A percentile compares a stretch with the other conserved stretches of the same genome.
These are phyloP conservation scores for Kurtzmaniella quercitrusa DNA, from an alignment of 1,139 yeast species.

Conservation along the genomic window DNA sequence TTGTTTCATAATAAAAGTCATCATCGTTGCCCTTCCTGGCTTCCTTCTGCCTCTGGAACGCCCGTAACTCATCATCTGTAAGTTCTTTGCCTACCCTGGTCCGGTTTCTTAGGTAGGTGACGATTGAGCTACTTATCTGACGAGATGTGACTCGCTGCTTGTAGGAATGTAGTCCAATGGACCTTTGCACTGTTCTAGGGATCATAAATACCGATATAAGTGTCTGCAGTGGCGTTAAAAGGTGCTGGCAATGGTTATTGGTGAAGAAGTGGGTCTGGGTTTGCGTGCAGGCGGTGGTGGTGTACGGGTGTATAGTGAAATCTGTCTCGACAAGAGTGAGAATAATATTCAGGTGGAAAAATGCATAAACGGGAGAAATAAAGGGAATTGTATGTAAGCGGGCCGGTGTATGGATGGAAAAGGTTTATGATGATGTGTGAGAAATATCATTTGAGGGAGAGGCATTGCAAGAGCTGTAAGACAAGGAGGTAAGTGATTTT, in stretches of 20 bases:
- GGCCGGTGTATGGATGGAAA: no score
- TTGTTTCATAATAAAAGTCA: conserved; percentile 28
- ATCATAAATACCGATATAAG: neutral
- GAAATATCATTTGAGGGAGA: neutral
- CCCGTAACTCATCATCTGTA: conserved; percentile 33
- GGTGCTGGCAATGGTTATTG: neutral
- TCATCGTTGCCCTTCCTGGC: conserved; percentile 12
- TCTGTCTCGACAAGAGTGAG: no score
- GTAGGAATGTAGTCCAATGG: neutral
- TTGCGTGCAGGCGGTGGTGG: no score
- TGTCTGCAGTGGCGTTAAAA: neutral
- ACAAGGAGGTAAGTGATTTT: no score
- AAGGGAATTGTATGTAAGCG: neutral
- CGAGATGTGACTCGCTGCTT: neutral
- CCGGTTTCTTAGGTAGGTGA: conserved; percentile 10
- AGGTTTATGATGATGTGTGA: conserved; percentile 4
- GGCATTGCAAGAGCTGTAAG: no score
- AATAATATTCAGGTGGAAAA: neutral
- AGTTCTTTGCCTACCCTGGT: conserved; percentile 34
- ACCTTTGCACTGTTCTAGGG: neutral
- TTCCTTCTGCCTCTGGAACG: conserved; percentile 17
- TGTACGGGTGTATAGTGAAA: no score
- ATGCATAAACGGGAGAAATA: neutral
- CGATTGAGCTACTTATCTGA: neutral
- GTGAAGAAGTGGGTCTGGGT: no score